These are phyloP conservation scores for Trichoderma koningiopsis DNA, from an alignment of 2,329 filamentous ascomycete species.

Conservation along the genomic window DNA sequence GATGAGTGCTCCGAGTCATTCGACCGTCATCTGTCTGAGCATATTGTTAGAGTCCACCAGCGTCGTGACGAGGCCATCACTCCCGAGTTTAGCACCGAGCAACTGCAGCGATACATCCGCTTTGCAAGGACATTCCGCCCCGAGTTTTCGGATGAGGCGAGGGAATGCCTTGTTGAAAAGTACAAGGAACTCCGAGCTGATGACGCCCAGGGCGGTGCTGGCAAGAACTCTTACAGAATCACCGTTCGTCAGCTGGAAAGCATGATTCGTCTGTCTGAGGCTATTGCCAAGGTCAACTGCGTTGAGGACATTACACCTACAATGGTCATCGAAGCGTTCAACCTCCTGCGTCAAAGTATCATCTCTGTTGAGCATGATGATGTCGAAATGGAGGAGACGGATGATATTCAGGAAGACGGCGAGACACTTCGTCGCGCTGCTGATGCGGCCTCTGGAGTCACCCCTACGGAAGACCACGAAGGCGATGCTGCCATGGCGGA, in stretches of 20 bases:
- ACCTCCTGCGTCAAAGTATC: slow-evolving; percentile 89
- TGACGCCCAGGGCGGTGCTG: slow-evolving; percentile 90
- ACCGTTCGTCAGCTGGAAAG: slow-evolving; percentile 95
- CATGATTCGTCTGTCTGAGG: slow-evolving; percentile 92
- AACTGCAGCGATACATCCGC: slow-evolving; percentile 94
- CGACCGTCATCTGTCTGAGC: slow-evolving; percentile 87
- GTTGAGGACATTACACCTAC: slow-evolving; percentile 82
- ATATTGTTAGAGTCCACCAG: slow-evolving; percentile 94
- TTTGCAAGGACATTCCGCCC: slow-evolving; percentile 95
- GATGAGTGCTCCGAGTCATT: slow-evolving; percentile 94
- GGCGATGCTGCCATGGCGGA: slow-evolving; percentile 49
- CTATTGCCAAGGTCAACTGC: slow-evolving; percentile 98
- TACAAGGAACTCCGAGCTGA: slow-evolving; percentile 95
- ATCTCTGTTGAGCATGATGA: slow-evolving; percentile 98
- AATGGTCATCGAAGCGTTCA: slow-evolving; percentile 91
- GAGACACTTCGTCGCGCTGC: slow-evolving; percentile 47
- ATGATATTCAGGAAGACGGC: slow-evolving; percentile 51
- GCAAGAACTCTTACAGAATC: slow-evolving; percentile 94
- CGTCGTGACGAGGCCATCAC: slow-evolving; percentile 87
- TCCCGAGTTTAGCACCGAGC: slow-evolving; percentile 94
- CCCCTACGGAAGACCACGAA: slow-evolving; percentile 50
- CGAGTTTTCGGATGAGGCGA: slow-evolving; percentile 86
- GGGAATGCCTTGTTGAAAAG: slow-evolving; percentile 79
- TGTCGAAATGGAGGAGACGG: slow-evolving; percentile 85
- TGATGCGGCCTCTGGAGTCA: slow-evolving; percentile 47